Evolutionary conservation across 768 basidiomycete genomes (phyloP).

Genomic region (Boletellus emodensis): DNA sequence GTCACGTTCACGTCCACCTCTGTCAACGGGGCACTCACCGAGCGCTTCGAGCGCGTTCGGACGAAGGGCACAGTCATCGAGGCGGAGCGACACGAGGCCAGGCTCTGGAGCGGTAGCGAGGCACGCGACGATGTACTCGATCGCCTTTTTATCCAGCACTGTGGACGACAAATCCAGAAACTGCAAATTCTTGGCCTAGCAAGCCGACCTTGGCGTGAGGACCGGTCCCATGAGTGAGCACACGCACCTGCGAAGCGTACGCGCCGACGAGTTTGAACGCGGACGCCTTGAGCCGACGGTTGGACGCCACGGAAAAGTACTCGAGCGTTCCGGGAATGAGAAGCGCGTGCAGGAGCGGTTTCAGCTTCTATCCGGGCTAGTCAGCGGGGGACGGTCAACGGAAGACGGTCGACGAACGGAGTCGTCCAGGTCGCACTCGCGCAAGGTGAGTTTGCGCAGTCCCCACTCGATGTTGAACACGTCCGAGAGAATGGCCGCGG

Average conservation of each 20-base stretch:
- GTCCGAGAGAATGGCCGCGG: constrained; percentile 82
- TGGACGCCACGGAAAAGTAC: constrained; percentile 83
- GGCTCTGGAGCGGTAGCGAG: constrained; percentile 39
- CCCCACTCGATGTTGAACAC: constrained; percentile 94
- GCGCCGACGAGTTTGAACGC: constrained; percentile 80
- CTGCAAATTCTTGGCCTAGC: constrained; percentile 67
- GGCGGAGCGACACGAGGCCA: constrained; percentile 70
- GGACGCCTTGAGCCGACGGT: constrained; percentile 68
- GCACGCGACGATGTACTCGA: constrained; percentile 77
- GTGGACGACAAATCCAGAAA: constrained; percentile 92
- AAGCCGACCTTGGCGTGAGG: background rate
- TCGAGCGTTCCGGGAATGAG: constrained; percentile 79
- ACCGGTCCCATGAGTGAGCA: background rate
- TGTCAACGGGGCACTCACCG: constrained; percentile 46
- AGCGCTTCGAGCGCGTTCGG: constrained; percentile 74
- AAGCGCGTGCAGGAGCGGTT: constrained; percentile 86
- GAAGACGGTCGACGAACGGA: constrained; percentile 41
- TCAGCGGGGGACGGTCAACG: constrained; percentile 1
- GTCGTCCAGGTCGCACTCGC: constrained; percentile 86
- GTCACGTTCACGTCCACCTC: background rate
- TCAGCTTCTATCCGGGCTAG: constrained; percentile 54
- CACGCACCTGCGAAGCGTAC: constrained; percentile 65
- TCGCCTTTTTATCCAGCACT: constrained; percentile 72
- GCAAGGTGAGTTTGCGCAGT: constrained; percentile 75
- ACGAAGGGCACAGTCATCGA: constrained; percentile 83